Conservation (phyloP, 2,329 filamentous ascomycete genomes). For the Neophaeococcomyces aloes region DNA sequence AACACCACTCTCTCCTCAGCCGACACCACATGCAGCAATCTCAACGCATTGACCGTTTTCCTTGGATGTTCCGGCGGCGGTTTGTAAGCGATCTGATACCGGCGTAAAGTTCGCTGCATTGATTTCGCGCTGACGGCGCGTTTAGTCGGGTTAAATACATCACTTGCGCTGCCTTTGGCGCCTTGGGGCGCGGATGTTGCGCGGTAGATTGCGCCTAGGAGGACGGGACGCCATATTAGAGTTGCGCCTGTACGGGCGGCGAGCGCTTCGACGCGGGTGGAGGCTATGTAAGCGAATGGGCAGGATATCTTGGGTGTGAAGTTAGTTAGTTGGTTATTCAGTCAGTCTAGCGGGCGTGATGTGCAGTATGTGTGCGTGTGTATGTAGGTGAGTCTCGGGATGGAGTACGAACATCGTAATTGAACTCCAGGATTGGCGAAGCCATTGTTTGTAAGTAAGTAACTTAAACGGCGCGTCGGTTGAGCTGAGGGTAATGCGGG, state of each 20-base stretch:
- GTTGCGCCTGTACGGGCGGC: background rate
- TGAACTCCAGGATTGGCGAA: background rate
- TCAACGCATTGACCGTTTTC: constrained; percentile 10
- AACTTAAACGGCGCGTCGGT: too few relatives aligned
- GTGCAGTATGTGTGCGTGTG: too few relatives aligned
- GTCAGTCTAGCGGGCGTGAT: too few relatives aligned
- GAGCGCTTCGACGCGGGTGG: constrained; percentile 1
- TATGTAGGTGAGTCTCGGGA: background rate
- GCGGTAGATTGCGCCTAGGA: constrained; percentile 14
- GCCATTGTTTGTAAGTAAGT: too few relatives aligned
- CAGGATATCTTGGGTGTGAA: constrained; percentile 9
- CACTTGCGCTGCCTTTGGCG: constrained; percentile 11
- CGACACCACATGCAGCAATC: constrained; percentile 11
- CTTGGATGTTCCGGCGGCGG: constrained; percentile 10
- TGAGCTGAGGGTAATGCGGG: too few relatives aligned
- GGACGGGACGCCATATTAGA: constrained; percentile 10
- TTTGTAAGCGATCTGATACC: constrained; percentile 6
- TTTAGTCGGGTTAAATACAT: constrained; percentile 15
- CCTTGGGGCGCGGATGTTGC: constrained; percentile 14
- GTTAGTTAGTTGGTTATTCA: background rate
- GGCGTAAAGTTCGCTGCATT: constrained; percentile 6
- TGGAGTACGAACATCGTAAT: constrained; percentile 1
- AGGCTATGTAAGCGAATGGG: constrained; percentile 12
- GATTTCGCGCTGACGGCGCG: constrained; percentile 3
- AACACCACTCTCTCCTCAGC: constrained; percentile 8